phyloP scores from a whole-genome alignment of 495 filamentous ascomycete species.

The Penicillium ucsense region DNA sequence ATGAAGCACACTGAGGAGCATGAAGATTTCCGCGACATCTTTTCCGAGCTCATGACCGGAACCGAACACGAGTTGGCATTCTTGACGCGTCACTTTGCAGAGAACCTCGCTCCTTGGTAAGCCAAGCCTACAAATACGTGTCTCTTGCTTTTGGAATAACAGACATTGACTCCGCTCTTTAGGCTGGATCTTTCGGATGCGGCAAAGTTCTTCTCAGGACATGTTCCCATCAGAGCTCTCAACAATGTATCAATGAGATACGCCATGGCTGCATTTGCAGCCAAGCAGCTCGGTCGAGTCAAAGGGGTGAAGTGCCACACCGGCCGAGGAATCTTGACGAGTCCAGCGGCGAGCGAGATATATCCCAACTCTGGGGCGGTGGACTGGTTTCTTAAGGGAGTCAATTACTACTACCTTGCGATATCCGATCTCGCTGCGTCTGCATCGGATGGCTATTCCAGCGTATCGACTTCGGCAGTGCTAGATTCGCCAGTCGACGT shows the following conservation, averaged over 20 bases:
- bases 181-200: conserved; percentile 35
- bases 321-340: conserved; percentile 20
- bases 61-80: conserved; percentile 34
- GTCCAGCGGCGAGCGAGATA: conserved; percentile 25
- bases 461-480: conserved; percentile 26
- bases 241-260: conserved; percentile 23
- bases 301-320: conserved; percentile 21
- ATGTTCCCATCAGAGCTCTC: conserved; percentile 31
- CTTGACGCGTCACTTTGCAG: conserved; percentile 27
- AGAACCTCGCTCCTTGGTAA: conserved; percentile 29
- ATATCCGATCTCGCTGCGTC: conserved; percentile 19
- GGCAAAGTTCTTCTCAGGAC: conserved; percentile 28
- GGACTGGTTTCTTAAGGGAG: conserved; percentile 35
- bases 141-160: no score
- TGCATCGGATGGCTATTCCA: conserved; percentile 23
- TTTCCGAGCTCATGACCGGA: conserved; percentile 33
- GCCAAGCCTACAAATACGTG: not conserved
- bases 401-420: conserved; percentile 34
- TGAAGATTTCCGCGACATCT: conserved; percentile 31
- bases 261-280: conserved; percentile 28
- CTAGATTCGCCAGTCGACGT: conserved; percentile 27
- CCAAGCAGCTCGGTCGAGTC: conserved; percentile 32
- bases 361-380: conserved; percentile 29
- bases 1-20: conserved; percentile 13
- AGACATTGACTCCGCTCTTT: not conserved